phyloP scores from a whole-genome alignment of 2,329 filamentous ascomycete genomes.

The Xylaria sp. region DNA sequence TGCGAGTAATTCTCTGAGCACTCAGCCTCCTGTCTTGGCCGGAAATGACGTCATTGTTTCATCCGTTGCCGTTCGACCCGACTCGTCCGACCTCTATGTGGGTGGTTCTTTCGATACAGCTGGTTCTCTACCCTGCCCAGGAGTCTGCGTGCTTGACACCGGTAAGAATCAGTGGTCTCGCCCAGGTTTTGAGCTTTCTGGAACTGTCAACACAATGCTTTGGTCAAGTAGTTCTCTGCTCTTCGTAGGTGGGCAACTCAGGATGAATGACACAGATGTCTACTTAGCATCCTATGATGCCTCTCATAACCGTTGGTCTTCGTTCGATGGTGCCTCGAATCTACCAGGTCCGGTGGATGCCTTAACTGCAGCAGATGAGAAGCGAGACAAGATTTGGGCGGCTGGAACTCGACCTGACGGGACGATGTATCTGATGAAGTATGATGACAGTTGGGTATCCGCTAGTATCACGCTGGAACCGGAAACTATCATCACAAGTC shows the following conservation, averaged over 20 bases:
- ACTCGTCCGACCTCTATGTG: conserved; percentile 80
- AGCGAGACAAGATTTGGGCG: conserved; percentile 82
- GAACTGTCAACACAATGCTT: conserved; percentile 75
- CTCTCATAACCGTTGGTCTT: conserved; percentile 72
- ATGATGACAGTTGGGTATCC: conserved; percentile 78
- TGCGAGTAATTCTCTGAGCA: conserved; percentile 68
- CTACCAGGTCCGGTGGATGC: conserved; percentile 85
- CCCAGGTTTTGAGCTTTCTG: conserved; percentile 77
- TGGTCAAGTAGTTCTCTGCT: conserved; percentile 81
- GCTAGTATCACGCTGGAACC: conserved; percentile 71
- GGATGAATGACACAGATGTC: conserved; percentile 70
- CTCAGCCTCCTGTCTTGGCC: conserved; percentile 79
- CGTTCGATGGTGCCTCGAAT: conserved; percentile 68
- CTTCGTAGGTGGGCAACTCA: conserved; percentile 81
- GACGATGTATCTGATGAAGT: conserved; percentile 83
- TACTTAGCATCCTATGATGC: conserved; percentile 80
- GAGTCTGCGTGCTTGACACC: conserved; percentile 82
- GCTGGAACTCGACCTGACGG: conserved; percentile 73
- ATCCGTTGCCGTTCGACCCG: conserved; percentile 77
- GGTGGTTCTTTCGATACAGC: conserved; percentile 86
- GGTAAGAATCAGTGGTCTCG: conserved; percentile 80
- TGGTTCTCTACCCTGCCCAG: conserved; percentile 83
- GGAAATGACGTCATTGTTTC: conserved; percentile 79
- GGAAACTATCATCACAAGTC: conserved; percentile 76
- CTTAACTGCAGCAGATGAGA: conserved; percentile 77